Base-by-base conservation (phyloP, 179 eudicot genomes). In the Silene noctiflora region DNA sequence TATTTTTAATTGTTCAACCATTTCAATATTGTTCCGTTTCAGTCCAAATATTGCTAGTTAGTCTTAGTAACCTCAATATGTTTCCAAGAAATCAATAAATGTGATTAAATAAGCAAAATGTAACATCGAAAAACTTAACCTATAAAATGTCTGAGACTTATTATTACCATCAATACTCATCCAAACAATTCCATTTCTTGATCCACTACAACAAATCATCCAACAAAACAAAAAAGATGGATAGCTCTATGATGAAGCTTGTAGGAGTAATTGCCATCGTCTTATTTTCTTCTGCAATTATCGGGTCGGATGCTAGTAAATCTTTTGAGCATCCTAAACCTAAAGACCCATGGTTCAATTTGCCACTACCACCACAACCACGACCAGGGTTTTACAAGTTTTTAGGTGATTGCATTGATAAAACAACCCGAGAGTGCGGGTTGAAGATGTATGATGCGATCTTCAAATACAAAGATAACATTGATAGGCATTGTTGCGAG, bases 311-410 rank as follows among this genome's bases (percentile, higher is more conserved):
- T 19, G 71, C 71, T 39, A 39, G 71, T 19, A 20, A 67, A 2
- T 17, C 51, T 1, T 76, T 69, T 13, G 66, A n/a, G 48, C 61
- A 76, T 17, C 79, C 79, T 4, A 13, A 2, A 0, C 69, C 74
- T 13, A 17, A 8, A 35, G 74, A 69, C 20, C 58, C 79, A 35
- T 76, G 79, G 79, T 69, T 39, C 20, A 67, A 67, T 3, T 13
- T 33, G 39, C 42, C 67, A 24, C 42, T 76, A 21, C 79, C 79
- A 67, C 74, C 68, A 8, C 74, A 76, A 42, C 74, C 79, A 29
- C 14, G 67, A 20, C 74, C 68, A 3, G 74, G 79, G 2, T 55
- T 68, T 42, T 76, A 55, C 39, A 76, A 69, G 44, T 76, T 68
- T 14, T 8, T 76, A 35, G 79, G 74, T 0, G 60, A 76, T 53